phyloP scores from a whole-genome alignment of 2,329 filamentous ascomycete species.

The Erysiphe pulchra region DNA sequence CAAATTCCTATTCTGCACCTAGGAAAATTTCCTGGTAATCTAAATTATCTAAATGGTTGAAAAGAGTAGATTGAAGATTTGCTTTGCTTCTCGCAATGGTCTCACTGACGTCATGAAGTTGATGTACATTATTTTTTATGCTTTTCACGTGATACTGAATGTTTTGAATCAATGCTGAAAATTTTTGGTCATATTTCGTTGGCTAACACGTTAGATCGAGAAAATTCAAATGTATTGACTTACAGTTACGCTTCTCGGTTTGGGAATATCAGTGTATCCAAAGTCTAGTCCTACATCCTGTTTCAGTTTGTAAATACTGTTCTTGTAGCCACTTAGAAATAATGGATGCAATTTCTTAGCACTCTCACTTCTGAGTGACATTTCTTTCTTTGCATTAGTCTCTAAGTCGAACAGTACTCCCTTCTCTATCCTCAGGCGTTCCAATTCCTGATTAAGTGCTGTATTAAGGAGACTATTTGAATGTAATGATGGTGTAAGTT shows the following conservation, averaged over 20 bases:
- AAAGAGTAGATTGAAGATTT: constrained; percentile 11
- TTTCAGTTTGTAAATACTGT: constrained; percentile 2
- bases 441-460: constrained; percentile 31
- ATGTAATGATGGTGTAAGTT: constrained; percentile 36
- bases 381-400: constrained; percentile 28
- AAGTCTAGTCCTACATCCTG: constrained; percentile 5
- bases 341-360: constrained; percentile 11
- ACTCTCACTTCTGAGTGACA: constrained; percentile 22
- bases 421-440: constrained; percentile 28
- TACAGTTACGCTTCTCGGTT: background rate
- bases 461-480: constrained; percentile 31
- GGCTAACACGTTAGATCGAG: constrained; percentile 5
- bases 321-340: constrained; percentile 6
- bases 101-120: constrained; percentile 10
- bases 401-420: constrained; percentile 24
- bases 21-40: constrained; percentile 12
- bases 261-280: background rate
- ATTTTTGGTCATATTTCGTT: constrained; percentile 9
- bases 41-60: constrained; percentile 9
- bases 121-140: constrained; percentile 12
- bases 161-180: constrained; percentile 8
- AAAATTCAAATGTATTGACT: background rate
- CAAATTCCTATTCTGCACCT: constrained; percentile 5
- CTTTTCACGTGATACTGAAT: constrained; percentile 12
- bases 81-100: constrained; percentile 12